Evolutionary conservation across 2,329 filamentous ascomycete species (phyloP).

Genomic region (Chaetomium sp.): DNA sequence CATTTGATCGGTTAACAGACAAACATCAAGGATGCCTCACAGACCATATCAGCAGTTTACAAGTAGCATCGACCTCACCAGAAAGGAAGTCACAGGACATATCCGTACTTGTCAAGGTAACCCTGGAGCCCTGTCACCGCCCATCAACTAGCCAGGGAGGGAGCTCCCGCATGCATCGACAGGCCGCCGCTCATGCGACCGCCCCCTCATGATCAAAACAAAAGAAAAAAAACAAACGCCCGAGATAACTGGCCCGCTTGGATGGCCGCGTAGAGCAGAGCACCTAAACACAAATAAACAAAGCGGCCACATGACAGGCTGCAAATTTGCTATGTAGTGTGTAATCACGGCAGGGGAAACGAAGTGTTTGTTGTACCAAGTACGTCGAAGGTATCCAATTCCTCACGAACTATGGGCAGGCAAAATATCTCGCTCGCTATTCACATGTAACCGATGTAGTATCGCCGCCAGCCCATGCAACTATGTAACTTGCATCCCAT

Average conservation of each 20-base stretch:
- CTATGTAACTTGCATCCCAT: too few relatives aligned
- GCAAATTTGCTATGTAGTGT: background rate
- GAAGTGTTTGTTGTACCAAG: background rate
- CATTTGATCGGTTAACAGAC: constrained; percentile 2
- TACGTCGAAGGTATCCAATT: background rate
- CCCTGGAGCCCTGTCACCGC: background rate
- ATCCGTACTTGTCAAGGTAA: background rate
- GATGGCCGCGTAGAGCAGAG: background rate
- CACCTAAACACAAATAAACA: constrained; percentile 5
- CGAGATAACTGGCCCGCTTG: background rate
- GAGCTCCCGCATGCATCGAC: background rate
- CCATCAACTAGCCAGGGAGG: background rate
- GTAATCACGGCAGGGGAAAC: background rate
- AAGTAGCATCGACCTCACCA: background rate
- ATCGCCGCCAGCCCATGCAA: background rate
- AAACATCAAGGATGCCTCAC: background rate
- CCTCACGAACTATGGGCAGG: too few relatives aligned
- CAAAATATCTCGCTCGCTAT: background rate
- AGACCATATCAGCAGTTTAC: background rate
- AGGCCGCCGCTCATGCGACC: constrained; percentile 2
- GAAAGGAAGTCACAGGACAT: background rate
- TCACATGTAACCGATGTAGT: background rate
- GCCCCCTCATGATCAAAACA: background rate
- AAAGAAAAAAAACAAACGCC: background rate
- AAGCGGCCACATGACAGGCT: background rate